Base-by-base conservation (phyloP, 1,284 basidiomycete species). In the Microbotryum saponariae region DNA sequence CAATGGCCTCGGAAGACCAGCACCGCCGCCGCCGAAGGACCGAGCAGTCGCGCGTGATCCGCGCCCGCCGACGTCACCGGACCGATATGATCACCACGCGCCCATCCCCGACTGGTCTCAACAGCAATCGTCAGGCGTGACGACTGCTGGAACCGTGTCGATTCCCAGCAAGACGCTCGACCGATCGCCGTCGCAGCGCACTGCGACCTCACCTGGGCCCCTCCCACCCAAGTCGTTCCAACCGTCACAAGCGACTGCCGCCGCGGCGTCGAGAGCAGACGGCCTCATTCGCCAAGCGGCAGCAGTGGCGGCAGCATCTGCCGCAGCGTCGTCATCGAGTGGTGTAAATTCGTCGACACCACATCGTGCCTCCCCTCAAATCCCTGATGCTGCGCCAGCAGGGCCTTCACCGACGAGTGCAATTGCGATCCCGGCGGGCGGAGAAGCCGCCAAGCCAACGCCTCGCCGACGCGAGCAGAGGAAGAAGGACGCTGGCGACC, bases 401-500 rank as follows among this genome's bases (percentile, higher is more conserved):
- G 31, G 2, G 60, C 33, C 49, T 54, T 56, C 33, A 18, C 37
- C 37, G 37, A 42, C 37, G 16, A 42, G 37, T 42, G 6, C 37
- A 42, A 42, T 3, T 42, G 37, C 37, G 37, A 16, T 42, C 14
- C 37, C 37, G 16, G 37, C 37, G 12, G 37, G 37, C 5, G 37
- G 49, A 47, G 48, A 56, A 14, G 64, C 56, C 29, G 57, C 62
- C 1, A 62, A 60, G 6, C 47, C 52, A 5, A 60, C 60, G 48
- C 58, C 65, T 37, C 37, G 68, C 6, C 33, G 68, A 52, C 27
- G 68, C 48, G 68, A 69, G 49, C 61, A 62, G 59, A 59, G 51
- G 16, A 51, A 51, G 55, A 51, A 52, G 25, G 59, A 62, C 16
- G 64, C 92, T 64, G 84, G 86, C 68, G 92, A 97, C 73, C 91